Evolutionary conservation across 169 alveolate genomes (phyloP), one percentile per base, ranked within the genome.

Genomic region (Eimeria maxima): DNA sequence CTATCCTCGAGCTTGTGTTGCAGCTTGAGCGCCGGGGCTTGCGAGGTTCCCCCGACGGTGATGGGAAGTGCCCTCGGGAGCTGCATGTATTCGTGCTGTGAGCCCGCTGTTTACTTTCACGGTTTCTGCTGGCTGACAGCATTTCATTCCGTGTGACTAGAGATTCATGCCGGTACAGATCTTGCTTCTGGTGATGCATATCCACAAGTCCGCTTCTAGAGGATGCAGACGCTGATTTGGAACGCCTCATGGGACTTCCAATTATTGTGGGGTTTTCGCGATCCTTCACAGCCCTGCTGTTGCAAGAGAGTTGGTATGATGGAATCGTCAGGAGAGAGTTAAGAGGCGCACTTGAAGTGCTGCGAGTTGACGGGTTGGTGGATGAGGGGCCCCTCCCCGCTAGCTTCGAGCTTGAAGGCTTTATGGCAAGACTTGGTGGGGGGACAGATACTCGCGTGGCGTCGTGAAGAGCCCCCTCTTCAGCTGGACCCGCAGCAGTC

Each of bases 201-300:
- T 53, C 93, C 63, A 76, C 93, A 7, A 57, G 60, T 38, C 38
- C 93, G 24, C 78, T 84, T 33, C 80, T 84, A 11, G 93, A 84
- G 42, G 93, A 84, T 76, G 93, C 93, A 7, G 93, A 44, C 8
- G 93, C 93, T 5, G 93, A 84, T 78, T 60, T 84, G 3, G 93
- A 84, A 13, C 93, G 93, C 76, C 93, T n/a, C 93, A 84, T 84
- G n/a, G 93, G 93, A n/a, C 93, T 84, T 76, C 80, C 67, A 47
- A 57, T 57, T 57, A 53, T 6, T 80, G 8, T 84, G 60, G 60
- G 60, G 60, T 13, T 60, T n/a, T 84, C 93, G n/a, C 78, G 60
- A 1, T 57, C 57, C 60, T 38, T 60, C 67, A 20, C 60, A 3
- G 47, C 55, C 80, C 27, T 53, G 93, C 93, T 44, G 93, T 1